Evolutionary conservation across 1,284 basidiomycete genomes (phyloP), one percentile per base, ranked within the genome.

Genomic region (Ceratobasidium sp.): DNA sequence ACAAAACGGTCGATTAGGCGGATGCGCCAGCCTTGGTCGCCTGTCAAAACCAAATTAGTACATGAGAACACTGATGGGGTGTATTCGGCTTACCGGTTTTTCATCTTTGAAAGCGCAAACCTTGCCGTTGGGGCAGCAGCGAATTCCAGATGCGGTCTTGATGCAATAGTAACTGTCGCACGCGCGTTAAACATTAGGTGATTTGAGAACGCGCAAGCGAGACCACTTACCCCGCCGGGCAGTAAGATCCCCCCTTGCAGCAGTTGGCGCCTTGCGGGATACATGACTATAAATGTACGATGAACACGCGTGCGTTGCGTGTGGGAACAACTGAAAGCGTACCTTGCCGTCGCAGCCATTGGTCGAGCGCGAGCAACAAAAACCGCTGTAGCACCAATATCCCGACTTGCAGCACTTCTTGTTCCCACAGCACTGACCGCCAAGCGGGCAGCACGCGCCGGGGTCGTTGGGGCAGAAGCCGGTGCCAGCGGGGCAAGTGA

Each of bases 121-220:
- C 27, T 51, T 48, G 22, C 63, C 63, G 34, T n/a, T 51, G 22
- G 63, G 63, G 27, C 63, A 65, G 63, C 63, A 65, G 7, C 63
- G 39, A 37, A 51, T 51, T 49, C 63, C 63, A n/a, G 6, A 31
- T 2, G n/a, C 5, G 37, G 34, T 65, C 27, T 11, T 31, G 14
- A 65, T 29, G 31, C 63, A 65, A 16, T 14, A 7, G 11, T 65
- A 27, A 51, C 63, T 65, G 27, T 14, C 51, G 6, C 14, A 27
- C 5, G 51, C 14, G 24, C 22, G n/a, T 27, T 16, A 49, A 49
- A 5, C 19, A 49, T 22, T 49, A 41, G 39, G n/a, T n/a, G 7
- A 58, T 37, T 14, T 41, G n/a, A 22, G 37, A 14, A 62, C n/a
- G n/a, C 19, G 27, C 19, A 43, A 43, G 19, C n/a, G 37, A 34